Base-by-base conservation (phyloP, 2,329 filamentous ascomycete species). In the Intubia oerlemansii region DNA sequence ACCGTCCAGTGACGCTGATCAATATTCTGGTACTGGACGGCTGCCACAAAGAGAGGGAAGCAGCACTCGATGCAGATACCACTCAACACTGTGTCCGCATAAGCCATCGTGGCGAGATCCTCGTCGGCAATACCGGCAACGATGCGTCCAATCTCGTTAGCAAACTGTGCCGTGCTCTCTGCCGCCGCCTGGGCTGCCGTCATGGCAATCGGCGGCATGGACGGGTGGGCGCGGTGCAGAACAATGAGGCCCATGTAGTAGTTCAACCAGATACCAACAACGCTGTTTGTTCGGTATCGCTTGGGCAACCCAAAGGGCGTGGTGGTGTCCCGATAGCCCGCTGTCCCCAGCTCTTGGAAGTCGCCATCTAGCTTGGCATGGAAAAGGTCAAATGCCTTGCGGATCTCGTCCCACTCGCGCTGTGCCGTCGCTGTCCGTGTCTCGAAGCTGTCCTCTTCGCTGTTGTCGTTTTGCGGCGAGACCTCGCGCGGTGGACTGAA, bases 191-290 rank as follows among this genome's bases (percentile, higher is more conserved):
- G 76, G 0, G 81, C 81, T 3, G 88, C 82, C 41, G 82, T 66
- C 67, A 91, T 82, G 20, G 82, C 77, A 7, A 84, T 72, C 0
- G 85, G 81, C 1, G 84, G 85, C 82, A 93, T 93, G 15, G 66
- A 66, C 0, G 88, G 88, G 39, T 93, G 84, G 1, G 72, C 62
- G 19, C 88, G 66, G 34, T 85, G 59, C n/a, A 88, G 62, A 30
- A 84, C 62, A 32, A 95, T 85, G 26, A 81, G 61, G 1, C 74
- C 73, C 58, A 85, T 79, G 48, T 91, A 77, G 46, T 79, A 84
- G 38, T 84, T 75, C 44, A 78, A 70, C 80, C 82, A 92, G 14
- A 93, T 60, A 19, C 79, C 75, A 3, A 78, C 79, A 36, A 95
- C 76, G n/a, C 75, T 73, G 46, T 81, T 85, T 2, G 78, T 85